A percentile compares a stretch with the other conserved stretches of the same genome.
These are phyloP conservation scores for Aspergillus ostianus DNA, from an alignment of 495 filamentous ascomycete genomes.

Conservation along the genomic window DNA sequence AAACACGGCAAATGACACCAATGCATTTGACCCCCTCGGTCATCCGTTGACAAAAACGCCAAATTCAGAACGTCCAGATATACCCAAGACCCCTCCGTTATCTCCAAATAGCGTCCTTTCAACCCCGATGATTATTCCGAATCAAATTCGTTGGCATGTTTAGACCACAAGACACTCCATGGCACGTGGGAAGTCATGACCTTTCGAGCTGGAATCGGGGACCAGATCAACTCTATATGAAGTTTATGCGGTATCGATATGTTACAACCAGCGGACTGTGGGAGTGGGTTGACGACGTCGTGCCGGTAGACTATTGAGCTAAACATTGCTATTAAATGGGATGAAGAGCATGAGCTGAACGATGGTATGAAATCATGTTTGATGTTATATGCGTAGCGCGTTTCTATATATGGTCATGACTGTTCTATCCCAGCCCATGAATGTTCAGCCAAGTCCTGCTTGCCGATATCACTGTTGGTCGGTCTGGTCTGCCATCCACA, in stretches of 20 bases:
- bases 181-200: background rate
- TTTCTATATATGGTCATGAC: background rate
- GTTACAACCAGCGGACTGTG: background rate
- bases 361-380: background rate
- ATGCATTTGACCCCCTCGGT: background rate
- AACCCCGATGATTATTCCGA: background rate
- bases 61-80: background rate
- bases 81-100: background rate
- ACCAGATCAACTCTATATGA: conserved; percentile 1
- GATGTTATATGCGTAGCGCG: background rate
- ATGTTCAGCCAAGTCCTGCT: background rate
- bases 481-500: background rate
- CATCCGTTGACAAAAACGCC: too few species aligned
- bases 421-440: background rate
- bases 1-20: too few species aligned
- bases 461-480: background rate
- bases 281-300: background rate
- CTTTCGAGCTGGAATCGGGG: conserved; percentile 1
- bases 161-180: background rate
- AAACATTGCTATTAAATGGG: background rate
- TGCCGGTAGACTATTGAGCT: background rate
- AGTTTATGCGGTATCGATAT: background rate
- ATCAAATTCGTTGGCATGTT: conserved; percentile 3
- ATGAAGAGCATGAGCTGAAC: too few species aligned
- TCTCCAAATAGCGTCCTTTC: background rate